Evolutionary conservation across 2,329 filamentous ascomycete genomes (phyloP).

Genomic region (Colletotrichum graminicola): DNA sequence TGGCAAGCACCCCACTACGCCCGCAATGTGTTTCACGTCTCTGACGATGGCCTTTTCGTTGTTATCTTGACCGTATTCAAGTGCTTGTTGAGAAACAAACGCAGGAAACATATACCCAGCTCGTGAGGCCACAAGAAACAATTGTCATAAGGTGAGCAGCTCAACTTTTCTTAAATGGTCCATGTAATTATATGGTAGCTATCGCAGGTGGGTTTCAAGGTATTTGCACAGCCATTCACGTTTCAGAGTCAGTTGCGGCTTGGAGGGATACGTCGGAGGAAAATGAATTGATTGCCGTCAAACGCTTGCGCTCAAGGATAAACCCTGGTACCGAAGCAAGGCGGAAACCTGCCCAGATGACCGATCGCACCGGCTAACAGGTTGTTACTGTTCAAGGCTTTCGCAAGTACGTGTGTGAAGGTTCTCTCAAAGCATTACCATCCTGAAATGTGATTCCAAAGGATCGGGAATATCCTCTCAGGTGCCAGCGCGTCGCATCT

Average conservation of each 20-base stretch:
- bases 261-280: neutral
- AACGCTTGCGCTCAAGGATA: neutral
- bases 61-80: neutral
- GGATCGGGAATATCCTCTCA: neutral
- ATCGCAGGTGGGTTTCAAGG: too few relatives aligned
- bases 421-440: too few relatives aligned
- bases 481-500: neutral
- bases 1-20: neutral
- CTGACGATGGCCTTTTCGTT: neutral
- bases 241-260: neutral
- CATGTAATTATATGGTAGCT: neutral
- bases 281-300: neutral
- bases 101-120: neutral
- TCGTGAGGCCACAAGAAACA: neutral
- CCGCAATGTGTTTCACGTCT: neutral
- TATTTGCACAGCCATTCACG: neutral
- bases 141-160: neutral
- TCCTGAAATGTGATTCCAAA: neutral
- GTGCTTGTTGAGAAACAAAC: neutral
- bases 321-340: neutral
- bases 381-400: neutral
- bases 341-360: neutral
- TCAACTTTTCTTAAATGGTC: neutral
- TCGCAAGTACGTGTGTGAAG: neutral
- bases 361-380: neutral